phyloP scores from a whole-genome alignment of 768 basidiomycete genomes.

The Pleurotus tuber-regium region DNA sequence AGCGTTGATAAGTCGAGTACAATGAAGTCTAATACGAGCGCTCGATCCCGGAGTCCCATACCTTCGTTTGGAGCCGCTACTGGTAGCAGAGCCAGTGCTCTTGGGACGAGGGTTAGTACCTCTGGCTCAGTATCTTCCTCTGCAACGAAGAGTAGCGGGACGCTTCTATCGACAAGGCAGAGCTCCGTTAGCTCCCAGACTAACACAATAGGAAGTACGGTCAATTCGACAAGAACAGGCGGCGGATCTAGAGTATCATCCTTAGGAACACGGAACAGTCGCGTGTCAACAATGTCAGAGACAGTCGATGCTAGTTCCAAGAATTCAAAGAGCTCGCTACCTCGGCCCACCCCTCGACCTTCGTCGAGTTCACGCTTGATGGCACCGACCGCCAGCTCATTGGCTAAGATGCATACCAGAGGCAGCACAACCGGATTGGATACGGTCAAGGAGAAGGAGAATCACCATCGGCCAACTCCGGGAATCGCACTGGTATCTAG shows the following conservation, averaged over 20 bases:
- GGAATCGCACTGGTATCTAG: constrained; percentile 15
- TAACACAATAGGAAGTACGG: constrained; percentile 18
- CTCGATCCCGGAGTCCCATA: constrained; percentile 19
- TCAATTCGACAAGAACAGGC: constrained; percentile 17
- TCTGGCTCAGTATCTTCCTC: constrained; percentile 17
- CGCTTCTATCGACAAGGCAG: too few species aligned
- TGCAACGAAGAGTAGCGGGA: constrained; percentile 2
- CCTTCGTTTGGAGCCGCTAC: constrained; percentile 18
- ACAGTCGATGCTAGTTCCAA: neutral
- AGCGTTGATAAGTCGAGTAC: constrained; percentile 6
- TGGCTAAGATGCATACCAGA: constrained; percentile 50
- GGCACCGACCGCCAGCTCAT: constrained; percentile 75
- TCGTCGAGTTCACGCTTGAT: constrained; percentile 46
- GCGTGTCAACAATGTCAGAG: constrained; percentile 22
- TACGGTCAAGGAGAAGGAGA: neutral
- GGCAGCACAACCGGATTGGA: neutral
- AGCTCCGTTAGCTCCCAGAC: constrained; percentile 16
- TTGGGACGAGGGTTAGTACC: neutral
- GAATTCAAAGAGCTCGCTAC: neutral
- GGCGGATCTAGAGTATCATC: constrained; percentile 37
- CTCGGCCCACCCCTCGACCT: constrained; percentile 12
- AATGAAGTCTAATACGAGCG: neutral
- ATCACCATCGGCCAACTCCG: constrained; percentile 5
- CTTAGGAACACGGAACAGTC: constrained; percentile 38
- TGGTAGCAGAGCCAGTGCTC: constrained; percentile 11